A percentile compares a stretch with the other conserved stretches of the same genome.
These are phyloP conservation scores for Melanogaster broomeanus DNA, from an alignment of 768 basidiomycete genomes.

Conservation along the genomic window DNA sequence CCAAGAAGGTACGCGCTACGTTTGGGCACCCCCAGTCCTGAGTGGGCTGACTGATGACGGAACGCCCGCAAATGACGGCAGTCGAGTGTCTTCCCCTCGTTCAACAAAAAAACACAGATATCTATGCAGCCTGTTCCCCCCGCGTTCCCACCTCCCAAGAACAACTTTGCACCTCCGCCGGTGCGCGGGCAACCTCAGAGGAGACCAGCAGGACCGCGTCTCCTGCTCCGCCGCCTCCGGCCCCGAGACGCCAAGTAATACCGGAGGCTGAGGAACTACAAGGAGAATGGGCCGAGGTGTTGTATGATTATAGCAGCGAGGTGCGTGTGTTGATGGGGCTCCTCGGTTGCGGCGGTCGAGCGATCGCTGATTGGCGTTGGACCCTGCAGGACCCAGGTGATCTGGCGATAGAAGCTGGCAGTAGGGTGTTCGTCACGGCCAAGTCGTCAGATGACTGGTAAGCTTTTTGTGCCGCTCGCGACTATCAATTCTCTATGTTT, in stretches of 20 bases:
- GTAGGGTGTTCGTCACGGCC: conserved; percentile 64
- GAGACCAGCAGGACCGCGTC: conserved; percentile 7
- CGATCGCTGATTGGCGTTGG: conserved; percentile 2
- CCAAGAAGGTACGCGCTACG: conserved; percentile 28
- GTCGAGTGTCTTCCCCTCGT: conserved; percentile 22
- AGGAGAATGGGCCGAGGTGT: conserved; percentile 77
- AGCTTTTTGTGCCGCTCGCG: conserved; percentile 19
- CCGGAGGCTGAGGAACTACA: conserved; percentile 36
- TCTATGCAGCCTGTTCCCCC: conserved; percentile 39
- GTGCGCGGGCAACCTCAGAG: conserved; percentile 36
- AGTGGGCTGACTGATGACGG: too few species aligned
- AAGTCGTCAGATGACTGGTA: conserved; percentile 78
- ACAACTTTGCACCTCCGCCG: conserved; percentile 55
- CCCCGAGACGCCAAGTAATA: conserved; percentile 2
- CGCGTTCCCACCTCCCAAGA: conserved; percentile 46
- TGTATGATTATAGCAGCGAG: conserved; percentile 73
- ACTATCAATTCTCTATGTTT: conserved; percentile 1
- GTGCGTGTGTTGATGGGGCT: conserved; percentile 36
- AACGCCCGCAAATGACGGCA: conserved; percentile 16
- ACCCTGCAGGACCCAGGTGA: conserved; percentile 64
- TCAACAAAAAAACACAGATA: conserved; percentile 38
- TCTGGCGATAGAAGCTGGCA: conserved; percentile 55
- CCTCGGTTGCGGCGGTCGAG: background rate
- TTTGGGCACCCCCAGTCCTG: conserved; percentile 29
- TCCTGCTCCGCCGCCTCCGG: conserved; percentile 24